These are phyloP conservation scores for Tolypocladium guangdongense DNA, from an alignment of 2,329 filamentous ascomycete genomes.

Conservation along the genomic window DNA sequence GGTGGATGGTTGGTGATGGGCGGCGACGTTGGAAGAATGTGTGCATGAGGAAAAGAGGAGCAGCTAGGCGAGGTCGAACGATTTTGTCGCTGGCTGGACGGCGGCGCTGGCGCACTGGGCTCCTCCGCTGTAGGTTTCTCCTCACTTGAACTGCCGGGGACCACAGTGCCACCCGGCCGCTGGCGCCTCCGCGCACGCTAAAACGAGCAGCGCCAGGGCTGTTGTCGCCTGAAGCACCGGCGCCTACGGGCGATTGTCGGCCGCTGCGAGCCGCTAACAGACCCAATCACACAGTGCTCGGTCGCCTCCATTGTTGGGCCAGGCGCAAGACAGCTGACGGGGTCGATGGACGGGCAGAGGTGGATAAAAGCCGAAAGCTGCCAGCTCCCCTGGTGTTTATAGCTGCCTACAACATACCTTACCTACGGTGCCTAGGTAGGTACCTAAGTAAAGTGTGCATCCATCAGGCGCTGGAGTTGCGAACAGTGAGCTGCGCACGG, in stretches of 20 bases:
- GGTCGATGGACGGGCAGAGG: neutral
- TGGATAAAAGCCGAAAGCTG: neutral
- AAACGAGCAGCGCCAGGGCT: neutral
- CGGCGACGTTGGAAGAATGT: conserved; percentile 24
- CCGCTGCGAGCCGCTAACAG: neutral
- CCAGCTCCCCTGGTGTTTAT: neutral
- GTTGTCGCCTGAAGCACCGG: neutral
- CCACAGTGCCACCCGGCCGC: neutral
- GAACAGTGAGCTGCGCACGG: neutral
- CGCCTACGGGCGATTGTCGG: neutral
- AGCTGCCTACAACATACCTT: neutral
- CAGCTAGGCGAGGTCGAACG: conserved; percentile 25
- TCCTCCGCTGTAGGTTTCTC: neutral
- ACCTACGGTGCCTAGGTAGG: neutral
- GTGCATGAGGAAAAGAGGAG: conserved; percentile 35
- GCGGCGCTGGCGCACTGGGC: neutral
- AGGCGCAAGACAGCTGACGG: neutral
- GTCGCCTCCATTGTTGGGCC: neutral
- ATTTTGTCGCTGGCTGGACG: conserved; percentile 25
- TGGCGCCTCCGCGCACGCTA: neutral
- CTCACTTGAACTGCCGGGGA: neutral
- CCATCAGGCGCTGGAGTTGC: neutral
- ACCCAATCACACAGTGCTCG: neutral
- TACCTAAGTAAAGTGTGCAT: neutral
- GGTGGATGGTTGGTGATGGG: conserved; percentile 23